Conservation (phyloP, 805 yeast genomes). For the Suhomyces emberorum region DNA sequence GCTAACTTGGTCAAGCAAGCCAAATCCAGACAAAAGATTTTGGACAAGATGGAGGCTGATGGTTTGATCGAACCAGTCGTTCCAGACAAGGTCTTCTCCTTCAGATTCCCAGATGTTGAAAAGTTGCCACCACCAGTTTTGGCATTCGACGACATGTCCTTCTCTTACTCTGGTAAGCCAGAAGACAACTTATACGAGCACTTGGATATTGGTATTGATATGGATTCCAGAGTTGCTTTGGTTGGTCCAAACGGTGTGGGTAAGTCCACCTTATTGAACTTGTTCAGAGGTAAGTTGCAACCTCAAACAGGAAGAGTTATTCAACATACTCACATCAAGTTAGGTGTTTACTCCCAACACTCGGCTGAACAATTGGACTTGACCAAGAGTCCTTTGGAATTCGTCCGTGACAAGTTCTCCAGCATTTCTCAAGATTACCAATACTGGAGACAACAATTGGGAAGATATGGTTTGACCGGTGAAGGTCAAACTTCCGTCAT, state of each 20-base stretch:
- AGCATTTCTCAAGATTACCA: slow-evolving; percentile 94
- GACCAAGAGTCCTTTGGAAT: slow-evolving; percentile 92
- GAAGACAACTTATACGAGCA: slow-evolving; percentile 88
- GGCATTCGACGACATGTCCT: slow-evolving; percentile 92
- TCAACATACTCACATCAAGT: slow-evolving; percentile 94
- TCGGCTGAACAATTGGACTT: slow-evolving; percentile 97
- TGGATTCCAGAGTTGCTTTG: slow-evolving; percentile 97
- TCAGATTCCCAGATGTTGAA: slow-evolving; percentile 92
- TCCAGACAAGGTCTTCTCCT: slow-evolving; percentile 88
- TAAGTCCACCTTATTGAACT: slow-evolving; percentile 90
- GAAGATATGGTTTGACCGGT: slow-evolving; percentile 98
- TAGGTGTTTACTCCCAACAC: slow-evolving; percentile 99
- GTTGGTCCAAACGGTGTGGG: slow-evolving; percentile 99
- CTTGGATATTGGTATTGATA: slow-evolving; percentile 96
- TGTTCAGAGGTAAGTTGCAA: slow-evolving; percentile 91
- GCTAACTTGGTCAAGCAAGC: slow-evolving; percentile 98
- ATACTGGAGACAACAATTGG: slow-evolving; percentile 97
- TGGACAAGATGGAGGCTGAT: slow-evolving; percentile 99
- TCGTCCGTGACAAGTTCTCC: slow-evolving; percentile 92
- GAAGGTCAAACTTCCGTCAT: slow-evolving; percentile 97
- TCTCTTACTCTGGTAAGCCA: slow-evolving; percentile 78
- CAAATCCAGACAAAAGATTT: slow-evolving; percentile 97
- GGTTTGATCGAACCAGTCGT: slow-evolving; percentile 92
- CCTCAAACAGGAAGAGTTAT: slow-evolving; percentile 95
- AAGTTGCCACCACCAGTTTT: slow-evolving; percentile 98